Conservation (phyloP, 441 rosid genomes). For the Dalechampia spathulata region DNA sequence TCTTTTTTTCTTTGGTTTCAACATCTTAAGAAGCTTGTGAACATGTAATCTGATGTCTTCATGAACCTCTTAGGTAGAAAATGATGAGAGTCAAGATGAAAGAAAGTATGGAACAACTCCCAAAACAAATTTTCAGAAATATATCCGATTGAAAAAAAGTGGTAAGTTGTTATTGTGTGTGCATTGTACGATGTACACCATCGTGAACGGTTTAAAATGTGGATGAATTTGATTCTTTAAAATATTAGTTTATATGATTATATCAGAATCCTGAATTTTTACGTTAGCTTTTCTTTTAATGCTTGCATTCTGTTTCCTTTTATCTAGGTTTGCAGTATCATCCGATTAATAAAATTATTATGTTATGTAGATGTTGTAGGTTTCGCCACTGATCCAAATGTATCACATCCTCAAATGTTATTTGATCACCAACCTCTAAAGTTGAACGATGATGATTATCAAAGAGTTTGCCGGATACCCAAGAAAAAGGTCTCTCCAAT, state of each 20-base stretch:
- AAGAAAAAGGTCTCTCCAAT: slow-evolving; percentile 3
- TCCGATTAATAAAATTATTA: neutral
- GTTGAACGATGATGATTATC: slow-evolving; percentile 13
- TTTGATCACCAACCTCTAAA: slow-evolving; percentile 11
- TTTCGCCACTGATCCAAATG: neutral
- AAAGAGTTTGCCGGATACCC: slow-evolving; percentile 4
- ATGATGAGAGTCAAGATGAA: slow-evolving; percentile 10
- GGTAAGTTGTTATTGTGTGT: neutral
- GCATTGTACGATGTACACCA: too few relatives aligned
- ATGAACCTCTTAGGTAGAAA: neutral
- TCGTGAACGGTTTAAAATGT: too few relatives aligned
- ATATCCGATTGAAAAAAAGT: slow-evolving; percentile 8
- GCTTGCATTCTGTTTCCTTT: neutral
- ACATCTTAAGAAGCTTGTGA: neutral
- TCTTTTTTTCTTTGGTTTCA: neutral
- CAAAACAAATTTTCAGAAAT: slow-evolving; percentile 4
- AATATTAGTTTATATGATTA: too few relatives aligned
- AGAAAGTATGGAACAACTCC: slow-evolving; percentile 4
- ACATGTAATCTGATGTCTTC: neutral
- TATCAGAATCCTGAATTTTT: too few relatives aligned
- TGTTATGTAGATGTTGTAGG: slow-evolving; percentile 8
- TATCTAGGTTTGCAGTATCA: neutral
- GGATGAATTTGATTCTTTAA: too few relatives aligned
- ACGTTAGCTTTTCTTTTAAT: neutral
- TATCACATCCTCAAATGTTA: neutral